These are phyloP conservation scores for Capronia epimyces DNA, from an alignment of 2,329 filamentous ascomycete genomes.

Conservation along the genomic window DNA sequence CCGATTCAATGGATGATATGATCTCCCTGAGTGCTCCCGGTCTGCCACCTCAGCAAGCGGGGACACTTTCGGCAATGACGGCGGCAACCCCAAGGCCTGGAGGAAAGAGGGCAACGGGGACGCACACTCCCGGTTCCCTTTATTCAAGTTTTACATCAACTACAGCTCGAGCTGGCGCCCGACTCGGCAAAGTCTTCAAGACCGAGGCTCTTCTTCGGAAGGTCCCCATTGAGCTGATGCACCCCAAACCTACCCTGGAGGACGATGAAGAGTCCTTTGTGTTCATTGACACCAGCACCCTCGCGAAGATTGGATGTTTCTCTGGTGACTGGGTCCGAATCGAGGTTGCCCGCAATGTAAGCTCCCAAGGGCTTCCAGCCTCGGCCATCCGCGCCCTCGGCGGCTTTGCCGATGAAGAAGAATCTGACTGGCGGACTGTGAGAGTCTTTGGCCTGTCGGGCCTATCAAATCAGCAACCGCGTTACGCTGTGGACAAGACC, in stretches of 20 bases:
- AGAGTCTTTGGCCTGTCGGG: conserved; percentile 83
- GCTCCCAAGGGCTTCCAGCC: conserved; percentile 34
- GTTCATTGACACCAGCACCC: conserved; percentile 79
- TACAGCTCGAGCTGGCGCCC: conserved; percentile 68
- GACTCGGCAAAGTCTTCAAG: conserved; percentile 75
- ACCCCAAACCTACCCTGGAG: conserved; percentile 75
- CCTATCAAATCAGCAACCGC: conserved; percentile 49
- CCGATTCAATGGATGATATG: conserved; percentile 87
- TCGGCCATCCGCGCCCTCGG: conserved; percentile 13
- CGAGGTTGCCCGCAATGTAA: conserved; percentile 65
- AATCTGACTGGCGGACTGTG: conserved; percentile 75
- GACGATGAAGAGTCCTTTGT: conserved; percentile 83
- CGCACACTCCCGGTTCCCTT: conserved; percentile 78
- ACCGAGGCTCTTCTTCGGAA: conserved; percentile 67
- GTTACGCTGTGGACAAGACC: conserved; percentile 51
- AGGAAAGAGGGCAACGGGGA: conserved; percentile 65
- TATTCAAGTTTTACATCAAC: conserved; percentile 83
- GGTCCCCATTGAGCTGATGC: conserved; percentile 71
- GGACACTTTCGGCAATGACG: conserved; percentile 71
- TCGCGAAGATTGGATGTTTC: conserved; percentile 90
- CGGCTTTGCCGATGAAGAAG: conserved; percentile 42
- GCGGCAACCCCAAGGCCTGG: conserved; percentile 74
- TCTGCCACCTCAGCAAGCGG: conserved; percentile 69
- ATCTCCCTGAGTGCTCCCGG: conserved; percentile 80
- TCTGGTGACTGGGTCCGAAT: conserved; percentile 94